Evolutionary conservation across 2,329 filamentous ascomycete species (phyloP).

Genomic region (Colletotrichum orbiculare): DNA sequence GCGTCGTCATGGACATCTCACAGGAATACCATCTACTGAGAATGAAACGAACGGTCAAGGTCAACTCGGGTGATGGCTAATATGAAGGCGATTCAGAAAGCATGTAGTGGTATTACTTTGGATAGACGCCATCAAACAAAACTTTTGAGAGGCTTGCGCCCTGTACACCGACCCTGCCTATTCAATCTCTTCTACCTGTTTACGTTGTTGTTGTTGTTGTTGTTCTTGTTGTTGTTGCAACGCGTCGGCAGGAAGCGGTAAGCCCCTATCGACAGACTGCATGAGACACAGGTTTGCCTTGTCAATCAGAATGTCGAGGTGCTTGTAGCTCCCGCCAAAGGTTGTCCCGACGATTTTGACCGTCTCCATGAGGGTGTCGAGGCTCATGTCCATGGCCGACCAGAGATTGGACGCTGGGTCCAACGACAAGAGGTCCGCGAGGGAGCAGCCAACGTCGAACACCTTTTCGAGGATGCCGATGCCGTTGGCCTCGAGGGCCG

Average conservation of each 20-base stretch:
- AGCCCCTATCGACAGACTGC: slow-evolving; percentile 11
- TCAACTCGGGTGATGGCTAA: too few relatives aligned
- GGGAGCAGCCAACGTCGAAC: slow-evolving; percentile 47
- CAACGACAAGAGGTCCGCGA: slow-evolving; percentile 42
- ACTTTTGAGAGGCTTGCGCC: too few relatives aligned
- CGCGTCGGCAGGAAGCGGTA: neutral
- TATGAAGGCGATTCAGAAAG: too few relatives aligned
- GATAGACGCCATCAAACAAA: too few relatives aligned
- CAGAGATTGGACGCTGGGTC: neutral
- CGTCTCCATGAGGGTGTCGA: slow-evolving; percentile 18
- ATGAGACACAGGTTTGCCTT: slow-evolving; percentile 15
- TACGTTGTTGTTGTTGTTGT: too few relatives aligned
- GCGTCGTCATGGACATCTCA: too few relatives aligned
- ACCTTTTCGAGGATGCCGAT: slow-evolving; percentile 48
- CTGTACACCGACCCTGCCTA: too few relatives aligned
- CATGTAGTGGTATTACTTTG: too few relatives aligned
- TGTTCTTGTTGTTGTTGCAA: too few relatives aligned
- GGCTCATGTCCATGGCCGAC: slow-evolving; percentile 15
- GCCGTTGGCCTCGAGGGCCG: slow-evolving; percentile 47
- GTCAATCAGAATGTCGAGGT: slow-evolving; percentile 12
- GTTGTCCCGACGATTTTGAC: slow-evolving; percentile 19
- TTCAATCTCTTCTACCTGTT: too few relatives aligned
- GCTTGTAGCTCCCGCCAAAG: slow-evolving; percentile 13
- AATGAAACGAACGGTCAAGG: too few relatives aligned
- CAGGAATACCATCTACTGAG: too few relatives aligned